Evolutionary conservation across 345 rosid species (phyloP).

Genomic region (Turnera subulata): DNA sequence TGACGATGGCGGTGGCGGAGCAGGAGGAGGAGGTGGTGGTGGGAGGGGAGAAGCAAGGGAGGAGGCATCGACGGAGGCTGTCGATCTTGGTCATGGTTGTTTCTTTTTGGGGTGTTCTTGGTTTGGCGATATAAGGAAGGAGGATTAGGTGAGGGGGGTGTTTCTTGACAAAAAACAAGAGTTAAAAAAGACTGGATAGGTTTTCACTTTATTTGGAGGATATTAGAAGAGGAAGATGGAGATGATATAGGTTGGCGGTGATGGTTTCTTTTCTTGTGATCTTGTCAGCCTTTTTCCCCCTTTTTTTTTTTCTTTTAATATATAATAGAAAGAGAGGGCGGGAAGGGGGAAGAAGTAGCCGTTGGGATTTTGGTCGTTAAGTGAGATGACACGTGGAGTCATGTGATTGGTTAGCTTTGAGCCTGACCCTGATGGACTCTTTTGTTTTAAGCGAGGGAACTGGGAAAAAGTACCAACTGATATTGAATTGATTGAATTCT

Average conservation of each 20-base stretch:
- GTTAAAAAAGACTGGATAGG: too few species aligned
- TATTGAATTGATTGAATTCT: background rate
- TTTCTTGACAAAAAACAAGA: too few species aligned
- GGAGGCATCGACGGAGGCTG: constrained; percentile 68
- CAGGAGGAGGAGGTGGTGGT: constrained; percentile 18
- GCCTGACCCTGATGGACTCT: background rate
- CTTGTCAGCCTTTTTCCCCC: too few species aligned
- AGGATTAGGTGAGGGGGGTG: background rate
- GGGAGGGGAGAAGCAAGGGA: constrained; percentile 58
- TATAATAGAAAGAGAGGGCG: background rate
- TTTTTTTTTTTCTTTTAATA: too few species aligned
- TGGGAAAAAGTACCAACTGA: background rate
- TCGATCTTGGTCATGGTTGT: constrained; percentile 53
- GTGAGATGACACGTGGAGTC: background rate
- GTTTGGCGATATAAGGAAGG: background rate
- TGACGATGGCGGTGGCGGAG: constrained; percentile 8
- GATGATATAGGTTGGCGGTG: too few species aligned
- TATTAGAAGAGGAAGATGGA: background rate
- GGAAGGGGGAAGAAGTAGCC: constrained; percentile 1
- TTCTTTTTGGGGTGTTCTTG: background rate
- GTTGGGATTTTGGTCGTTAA: background rate
- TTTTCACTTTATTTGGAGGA: background rate
- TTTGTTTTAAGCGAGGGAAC: background rate
- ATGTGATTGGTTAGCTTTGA: background rate
- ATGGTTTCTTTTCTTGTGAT: too few species aligned